These are phyloP conservation scores for Cyclotella atomus DNA, from an alignment of 108 stramenopile species.

Conservation along the genomic window DNA sequence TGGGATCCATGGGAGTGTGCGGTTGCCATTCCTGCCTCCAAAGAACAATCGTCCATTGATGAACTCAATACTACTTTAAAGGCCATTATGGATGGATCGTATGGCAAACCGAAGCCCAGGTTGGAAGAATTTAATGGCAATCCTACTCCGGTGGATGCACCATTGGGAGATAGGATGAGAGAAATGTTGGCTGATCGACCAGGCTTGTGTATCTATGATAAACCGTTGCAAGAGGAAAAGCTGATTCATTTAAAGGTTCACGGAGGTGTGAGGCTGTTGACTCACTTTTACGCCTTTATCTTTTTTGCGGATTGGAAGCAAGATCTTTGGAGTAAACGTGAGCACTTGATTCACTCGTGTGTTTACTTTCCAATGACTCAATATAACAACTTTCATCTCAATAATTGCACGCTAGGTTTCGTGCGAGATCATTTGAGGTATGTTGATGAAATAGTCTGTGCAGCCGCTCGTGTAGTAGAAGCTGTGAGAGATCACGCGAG, in stretches of 20 bases:
- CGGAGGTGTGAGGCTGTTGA: slow-evolving; percentile 34
- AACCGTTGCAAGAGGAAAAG: slow-evolving; percentile 46
- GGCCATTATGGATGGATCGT: slow-evolving; percentile 51
- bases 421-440: slow-evolving; percentile 62
- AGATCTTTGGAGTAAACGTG: slow-evolving; percentile 60
- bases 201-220: slow-evolving; percentile 55
- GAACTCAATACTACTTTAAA: slow-evolving; percentile 41
- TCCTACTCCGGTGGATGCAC: slow-evolving; percentile 56
- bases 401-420: slow-evolving; percentile 9
- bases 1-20: slow-evolving; percentile 62
- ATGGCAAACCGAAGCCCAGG: slow-evolving; percentile 50
- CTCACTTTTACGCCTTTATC: slow-evolving; percentile 68
- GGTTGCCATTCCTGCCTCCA: slow-evolving; percentile 43
- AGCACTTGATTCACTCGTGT: background rate
- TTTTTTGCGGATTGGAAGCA: slow-evolving; percentile 74
- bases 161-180: slow-evolving; percentile 57
- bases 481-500: slow-evolving; percentile 48
- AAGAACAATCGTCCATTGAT: slow-evolving; percentile 29
- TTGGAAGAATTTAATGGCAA: slow-evolving; percentile 52
- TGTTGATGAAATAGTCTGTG: slow-evolving; percentile 58
- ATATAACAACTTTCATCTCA: background rate
- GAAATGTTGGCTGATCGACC: slow-evolving; percentile 62
- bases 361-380: background rate
- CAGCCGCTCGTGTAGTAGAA: slow-evolving; percentile 58
- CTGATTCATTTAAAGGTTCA: slow-evolving; percentile 50